Evolutionary conservation across 2,329 filamentous ascomycete species (phyloP), one percentile per base, ranked within the genome.

Genomic region (Ophidiomyces ophidiicola): DNA sequence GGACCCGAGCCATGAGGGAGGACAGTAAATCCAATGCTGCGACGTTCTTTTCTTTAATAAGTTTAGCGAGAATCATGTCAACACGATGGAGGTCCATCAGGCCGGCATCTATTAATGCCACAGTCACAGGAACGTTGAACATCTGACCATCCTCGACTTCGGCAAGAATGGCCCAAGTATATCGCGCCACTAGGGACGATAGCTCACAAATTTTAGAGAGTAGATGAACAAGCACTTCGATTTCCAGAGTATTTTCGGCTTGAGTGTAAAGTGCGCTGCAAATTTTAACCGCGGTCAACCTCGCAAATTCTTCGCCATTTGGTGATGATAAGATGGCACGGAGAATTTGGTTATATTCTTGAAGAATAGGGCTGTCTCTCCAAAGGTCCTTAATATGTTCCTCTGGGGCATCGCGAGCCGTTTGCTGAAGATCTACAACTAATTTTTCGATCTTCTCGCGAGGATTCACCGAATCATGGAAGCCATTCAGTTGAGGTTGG

Each of bases 11-110:
- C 46, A 94, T 68, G 30, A 94, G 68, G 30, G 78, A 77, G 36
- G 80, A 76, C n/a, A 96, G 69, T 55, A 93, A 82, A 41, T 85
- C 76, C 2, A 94, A 63, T 1, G 82, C 83, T 15, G 72, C 71
- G 5, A 77, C 70, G 45, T 86, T 83, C 43, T 77, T 76, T 41
- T 79, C 71, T 40, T 75, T 67, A 14, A 96, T 69, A 1, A 81
- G 76, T 54, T 80, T 80, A 5, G 83, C 75, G 48, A 87, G 72
- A 36, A 82, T 78, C 15, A 74, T 68, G 51, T 87, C 82, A 35
- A 87, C 73, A 36, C 71, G 70, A 41, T 71, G 69, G 44, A 78
- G 64, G 44, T 79, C 74, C 50, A 81, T 63, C 23, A 80, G 59
- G 6, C 69, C 69, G 32, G 70, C 69, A 45, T 72, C 69, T 43